Evolutionary conservation across 768 basidiomycete species (phyloP).

Genomic region (Boletus coccyginus): DNA sequence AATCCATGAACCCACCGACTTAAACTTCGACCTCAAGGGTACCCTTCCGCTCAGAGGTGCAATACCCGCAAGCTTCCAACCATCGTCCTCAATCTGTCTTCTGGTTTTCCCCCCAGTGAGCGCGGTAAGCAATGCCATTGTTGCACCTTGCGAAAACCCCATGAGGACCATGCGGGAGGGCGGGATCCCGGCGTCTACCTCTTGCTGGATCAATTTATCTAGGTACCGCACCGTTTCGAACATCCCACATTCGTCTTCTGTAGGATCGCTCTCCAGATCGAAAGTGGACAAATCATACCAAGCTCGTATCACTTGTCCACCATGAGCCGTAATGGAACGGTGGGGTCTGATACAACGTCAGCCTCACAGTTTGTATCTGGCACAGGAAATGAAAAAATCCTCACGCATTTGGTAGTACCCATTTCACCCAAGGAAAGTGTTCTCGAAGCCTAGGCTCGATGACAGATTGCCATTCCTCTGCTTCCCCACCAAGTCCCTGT

Average conservation of each 20-base stretch:
- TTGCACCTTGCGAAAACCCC: slow-evolving; percentile 1
- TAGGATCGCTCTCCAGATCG: neutral
- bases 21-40: neutral
- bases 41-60: slow-evolving; percentile 1
- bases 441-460: neutral
- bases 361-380: neutral
- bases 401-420: neutral
- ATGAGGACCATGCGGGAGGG: neutral
- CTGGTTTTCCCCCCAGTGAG: neutral
- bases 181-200: neutral
- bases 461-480: neutral
- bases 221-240: neutral
- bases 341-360: neutral
- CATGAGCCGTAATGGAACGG: neutral
- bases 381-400: neutral
- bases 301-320: neutral
- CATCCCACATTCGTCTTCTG: neutral
- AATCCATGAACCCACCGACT: neutral
- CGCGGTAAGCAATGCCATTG: slow-evolving; percentile 3
- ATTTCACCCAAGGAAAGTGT: neutral
- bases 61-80: neutral
- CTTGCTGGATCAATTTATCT: neutral
- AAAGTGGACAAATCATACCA: neutral
- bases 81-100: neutral
- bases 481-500: neutral